These are phyloP conservation scores for Podaxis mareebaensis DNA, from an alignment of 768 basidiomycete genomes.

Conservation along the genomic window DNA sequence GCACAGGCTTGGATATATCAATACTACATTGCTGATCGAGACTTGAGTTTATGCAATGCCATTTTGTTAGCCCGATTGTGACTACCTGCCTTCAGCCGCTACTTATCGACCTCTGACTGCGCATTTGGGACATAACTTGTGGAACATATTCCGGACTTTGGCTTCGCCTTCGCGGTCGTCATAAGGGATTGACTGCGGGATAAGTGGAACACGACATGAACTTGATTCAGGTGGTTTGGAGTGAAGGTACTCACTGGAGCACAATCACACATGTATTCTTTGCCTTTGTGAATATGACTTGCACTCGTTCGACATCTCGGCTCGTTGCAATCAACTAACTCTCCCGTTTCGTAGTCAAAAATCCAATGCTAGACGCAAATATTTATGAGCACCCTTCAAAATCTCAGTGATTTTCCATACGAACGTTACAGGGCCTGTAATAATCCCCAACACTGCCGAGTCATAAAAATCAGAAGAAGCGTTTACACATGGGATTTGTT, in stretches of 20 bases:
- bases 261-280: conserved; percentile 12
- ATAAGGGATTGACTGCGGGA: conserved; percentile 4
- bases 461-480: not conserved
- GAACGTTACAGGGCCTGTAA: conserved; percentile 44
- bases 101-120: conserved; percentile 19
- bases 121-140: conserved; percentile 62
- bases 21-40: not conserved
- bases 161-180: conserved; percentile 45
- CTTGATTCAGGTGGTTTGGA: not conserved
- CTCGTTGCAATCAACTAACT: conserved; percentile 53
- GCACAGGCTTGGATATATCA: not conserved
- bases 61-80: no score
- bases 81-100: not conserved
- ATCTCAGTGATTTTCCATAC: conserved; percentile 18
- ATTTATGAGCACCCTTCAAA: not conserved
- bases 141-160: conserved; percentile 65
- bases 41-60: not conserved
- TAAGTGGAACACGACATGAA: not conserved
- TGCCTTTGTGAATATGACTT: conserved; percentile 54
- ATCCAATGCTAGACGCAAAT: conserved; percentile 55
- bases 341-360: conserved; percentile 61
- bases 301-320: conserved; percentile 53
- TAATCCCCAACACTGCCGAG: conserved; percentile 40
- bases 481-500: not conserved
- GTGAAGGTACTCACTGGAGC: conserved; percentile 3